phyloP scores from a whole-genome alignment of 2,329 filamentous ascomycete species.

The Raffaelea albimanens region DNA sequence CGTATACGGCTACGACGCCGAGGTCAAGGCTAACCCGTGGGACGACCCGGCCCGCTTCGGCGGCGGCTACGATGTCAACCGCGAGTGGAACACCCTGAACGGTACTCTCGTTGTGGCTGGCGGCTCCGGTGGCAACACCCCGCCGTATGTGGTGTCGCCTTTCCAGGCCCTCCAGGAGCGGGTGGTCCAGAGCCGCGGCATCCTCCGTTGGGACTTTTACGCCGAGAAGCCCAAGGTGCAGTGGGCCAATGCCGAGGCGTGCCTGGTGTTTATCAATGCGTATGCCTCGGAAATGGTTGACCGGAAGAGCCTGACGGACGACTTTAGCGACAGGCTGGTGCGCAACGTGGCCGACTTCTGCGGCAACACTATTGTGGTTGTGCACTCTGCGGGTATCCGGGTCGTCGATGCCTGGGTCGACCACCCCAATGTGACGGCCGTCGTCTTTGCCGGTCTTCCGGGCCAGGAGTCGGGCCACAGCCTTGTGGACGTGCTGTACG shows the following conservation, averaged over 20 bases:
- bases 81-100: conserved; percentile 41
- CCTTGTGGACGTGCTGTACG: conserved; percentile 72
- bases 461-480: conserved; percentile 77
- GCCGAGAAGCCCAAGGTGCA: conserved; percentile 31
- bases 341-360: conserved; percentile 40
- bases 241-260: conserved; percentile 47
- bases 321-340: conserved; percentile 52
- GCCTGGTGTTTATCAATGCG: conserved; percentile 55
- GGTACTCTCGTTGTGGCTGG: conserved; percentile 44
- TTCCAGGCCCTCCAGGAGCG: conserved; percentile 48
- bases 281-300: conserved; percentile 73
- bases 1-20: conserved; percentile 56
- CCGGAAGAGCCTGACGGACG: conserved; percentile 57
- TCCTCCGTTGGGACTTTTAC: conserved; percentile 47
- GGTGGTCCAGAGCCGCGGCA: conserved; percentile 41
- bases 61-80: conserved; percentile 28
- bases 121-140: conserved; percentile 39
- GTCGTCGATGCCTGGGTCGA: conserved; percentile 50
- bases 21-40: conserved; percentile 27
- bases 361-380: conserved; percentile 52
- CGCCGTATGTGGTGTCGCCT: conserved; percentile 37
- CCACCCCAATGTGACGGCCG: conserved; percentile 57
- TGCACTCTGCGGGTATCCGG: conserved; percentile 55
- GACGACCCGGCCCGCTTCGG: conserved; percentile 36
- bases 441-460: conserved; percentile 71